Evolutionary conservation across 495 filamentous ascomycete genomes (phyloP).

Genomic region (Penicillium egyptiacum): DNA sequence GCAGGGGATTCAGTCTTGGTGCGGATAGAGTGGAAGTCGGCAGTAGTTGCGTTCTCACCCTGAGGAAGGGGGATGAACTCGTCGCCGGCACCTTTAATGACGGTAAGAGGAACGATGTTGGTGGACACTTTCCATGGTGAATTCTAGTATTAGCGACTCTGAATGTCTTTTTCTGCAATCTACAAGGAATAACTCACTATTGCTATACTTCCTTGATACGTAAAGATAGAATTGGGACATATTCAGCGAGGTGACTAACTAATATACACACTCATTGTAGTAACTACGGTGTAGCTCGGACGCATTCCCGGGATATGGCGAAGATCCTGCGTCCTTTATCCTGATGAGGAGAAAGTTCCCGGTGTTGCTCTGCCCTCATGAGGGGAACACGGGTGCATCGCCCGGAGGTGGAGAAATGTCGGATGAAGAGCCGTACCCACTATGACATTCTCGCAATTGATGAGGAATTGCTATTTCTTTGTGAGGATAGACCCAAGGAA

Average conservation of each 20-base stretch:
- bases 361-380: constrained; percentile 11
- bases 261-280: constrained; percentile 1
- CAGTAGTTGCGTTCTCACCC: constrained; percentile 32
- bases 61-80: constrained; percentile 32
- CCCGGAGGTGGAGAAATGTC: constrained; percentile 13
- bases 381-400: constrained; percentile 12
- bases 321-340: constrained; percentile 10
- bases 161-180: neutral
- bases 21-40: constrained; percentile 35
- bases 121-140: constrained; percentile 23
- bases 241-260: neutral
- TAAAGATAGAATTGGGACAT: neutral
- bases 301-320: constrained; percentile 5
- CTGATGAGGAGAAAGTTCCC: constrained; percentile 13
- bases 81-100: constrained; percentile 37
- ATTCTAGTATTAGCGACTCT: neutral
- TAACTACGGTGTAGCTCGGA: constrained; percentile 4
- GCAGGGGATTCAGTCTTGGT: constrained; percentile 33
- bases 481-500: neutral
- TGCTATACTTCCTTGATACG: neutral
- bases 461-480: neutral
- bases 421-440: constrained; percentile 12
- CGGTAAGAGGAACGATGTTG: constrained; percentile 30
- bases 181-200: constrained; percentile 1
- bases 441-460: neutral